Conservation (phyloP, 345 rosid genomes). For the Salix brachista region DNA sequence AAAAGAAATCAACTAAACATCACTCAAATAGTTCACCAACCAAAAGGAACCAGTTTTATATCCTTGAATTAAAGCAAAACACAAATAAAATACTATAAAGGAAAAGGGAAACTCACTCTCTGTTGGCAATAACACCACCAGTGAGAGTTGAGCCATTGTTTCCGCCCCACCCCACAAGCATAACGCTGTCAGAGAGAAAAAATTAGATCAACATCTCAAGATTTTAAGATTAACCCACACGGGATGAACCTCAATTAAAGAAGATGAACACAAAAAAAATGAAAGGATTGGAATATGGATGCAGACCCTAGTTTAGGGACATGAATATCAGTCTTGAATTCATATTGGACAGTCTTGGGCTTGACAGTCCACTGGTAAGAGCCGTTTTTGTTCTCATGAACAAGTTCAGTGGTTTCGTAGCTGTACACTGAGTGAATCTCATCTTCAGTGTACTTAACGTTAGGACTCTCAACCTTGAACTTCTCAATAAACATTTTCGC, state of each 20-base stretch:
- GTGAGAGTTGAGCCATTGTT: conserved; percentile 94
- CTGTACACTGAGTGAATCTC: conserved; percentile 84
- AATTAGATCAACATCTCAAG: neutral
- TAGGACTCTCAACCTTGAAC: conserved; percentile 84
- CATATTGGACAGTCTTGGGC: conserved; percentile 83
- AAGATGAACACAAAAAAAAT: neutral
- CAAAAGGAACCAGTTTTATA: neutral
- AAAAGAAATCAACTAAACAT: neutral
- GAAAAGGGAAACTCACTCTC: conserved; percentile 53
- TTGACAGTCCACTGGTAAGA: conserved; percentile 79
- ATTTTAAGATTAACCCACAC: neutral
- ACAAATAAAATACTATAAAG: neutral
- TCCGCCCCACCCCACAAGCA: conserved; percentile 99
- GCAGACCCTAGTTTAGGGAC: conserved; percentile 88
- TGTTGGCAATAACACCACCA: conserved; percentile 83
- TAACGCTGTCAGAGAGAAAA: conserved; percentile 45
- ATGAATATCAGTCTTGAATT: conserved; percentile 70
- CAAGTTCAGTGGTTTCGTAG: conserved; percentile 93
- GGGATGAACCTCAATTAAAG: neutral
- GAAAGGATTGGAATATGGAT: neutral
- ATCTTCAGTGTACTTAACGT: conserved; percentile 73
- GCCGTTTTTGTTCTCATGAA: conserved; percentile 76
- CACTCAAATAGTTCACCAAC: neutral
- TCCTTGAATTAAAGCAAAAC: neutral
- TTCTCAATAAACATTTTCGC: conserved; percentile 69